Conservation (phyloP, 257 asterid genomes). For the Ajuga chamaepitys region DNA sequence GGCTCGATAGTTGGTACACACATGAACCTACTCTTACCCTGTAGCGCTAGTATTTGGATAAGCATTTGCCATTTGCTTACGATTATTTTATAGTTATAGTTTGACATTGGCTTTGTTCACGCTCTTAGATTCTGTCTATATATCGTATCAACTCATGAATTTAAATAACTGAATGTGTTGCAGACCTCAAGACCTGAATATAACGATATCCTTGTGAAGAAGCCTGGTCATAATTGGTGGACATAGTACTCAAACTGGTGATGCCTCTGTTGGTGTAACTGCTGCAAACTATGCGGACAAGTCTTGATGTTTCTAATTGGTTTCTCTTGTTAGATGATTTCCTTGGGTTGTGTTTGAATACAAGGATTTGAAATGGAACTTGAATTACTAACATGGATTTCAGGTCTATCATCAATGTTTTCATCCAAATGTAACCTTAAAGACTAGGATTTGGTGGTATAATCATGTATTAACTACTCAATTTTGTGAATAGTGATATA, state of each 20-base stretch:
- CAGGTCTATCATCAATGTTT: too few relatives aligned
- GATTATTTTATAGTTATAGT: not conserved
- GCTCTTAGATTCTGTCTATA: too few relatives aligned
- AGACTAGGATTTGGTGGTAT: too few relatives aligned
- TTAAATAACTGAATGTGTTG: not conserved
- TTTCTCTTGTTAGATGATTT: not conserved
- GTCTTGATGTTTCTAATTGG: not conserved
- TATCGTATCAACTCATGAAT: too few relatives aligned
- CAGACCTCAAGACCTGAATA: slow-evolving; percentile 97
- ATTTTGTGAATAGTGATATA: not conserved
- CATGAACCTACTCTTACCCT: too few relatives aligned
- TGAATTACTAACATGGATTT: too few relatives aligned
- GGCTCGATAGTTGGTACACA: too few relatives aligned
- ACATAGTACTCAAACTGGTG: slow-evolving; percentile 24
- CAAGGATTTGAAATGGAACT: too few relatives aligned
- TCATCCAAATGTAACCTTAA: too few relatives aligned
- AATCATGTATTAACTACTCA: not conserved
- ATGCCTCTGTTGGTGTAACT: not conserved
- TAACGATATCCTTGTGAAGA: slow-evolving; percentile 82
- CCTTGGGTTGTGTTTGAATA: too few relatives aligned
- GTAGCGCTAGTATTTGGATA: not conserved
- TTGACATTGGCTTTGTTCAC: too few relatives aligned
- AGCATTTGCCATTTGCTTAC: not conserved
- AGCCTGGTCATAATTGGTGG: slow-evolving; percentile 92
- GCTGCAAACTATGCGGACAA: not conserved